A percentile compares a stretch with the other conserved stretches of the same genome.
These are phyloP conservation scores for Misopates orontium DNA, from an alignment of 257 asterid species.

Conservation along the genomic window DNA sequence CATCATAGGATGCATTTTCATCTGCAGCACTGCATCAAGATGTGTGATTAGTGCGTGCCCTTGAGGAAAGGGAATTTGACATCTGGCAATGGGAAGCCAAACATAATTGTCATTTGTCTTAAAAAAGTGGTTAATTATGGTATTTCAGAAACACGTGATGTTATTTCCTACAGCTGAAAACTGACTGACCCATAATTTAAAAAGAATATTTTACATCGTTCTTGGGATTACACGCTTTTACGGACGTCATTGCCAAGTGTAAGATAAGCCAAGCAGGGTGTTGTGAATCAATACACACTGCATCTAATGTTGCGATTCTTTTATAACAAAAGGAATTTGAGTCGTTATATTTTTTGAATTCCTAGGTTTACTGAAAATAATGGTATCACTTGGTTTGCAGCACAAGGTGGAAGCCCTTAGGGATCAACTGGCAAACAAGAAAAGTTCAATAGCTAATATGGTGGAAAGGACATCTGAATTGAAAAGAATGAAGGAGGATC, in stretches of 20 bases:
- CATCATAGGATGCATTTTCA: no score
- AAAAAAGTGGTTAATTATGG: no score
- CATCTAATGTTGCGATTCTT: conserved; percentile 9
- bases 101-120: no score
- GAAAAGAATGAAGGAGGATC: conserved; percentile 63
- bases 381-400: conserved; percentile 50
- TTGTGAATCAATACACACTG: conserved; percentile 4
- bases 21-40: no score
- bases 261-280: conserved; percentile 8
- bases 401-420: conserved; percentile 55
- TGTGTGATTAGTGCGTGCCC: no score
- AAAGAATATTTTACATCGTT: conserved; percentile 23
- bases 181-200: not conserved
- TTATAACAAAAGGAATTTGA: conserved; percentile 23
- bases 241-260: not conserved
- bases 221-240: not conserved
- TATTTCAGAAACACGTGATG: not conserved
- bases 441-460: conserved; percentile 51
- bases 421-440: conserved; percentile 58
- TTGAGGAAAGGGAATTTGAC: no score
- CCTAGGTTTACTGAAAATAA: conserved; percentile 25
- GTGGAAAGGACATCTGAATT: conserved; percentile 71
- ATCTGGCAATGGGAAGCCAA: no score
- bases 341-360: conserved; percentile 18
- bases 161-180: not conserved